A percentile compares a stretch with the other conserved stretches of the same genome.
Evolutionary conservation across 306 rosid species (phyloP).

Genomic region (Rosa persica): DNA sequence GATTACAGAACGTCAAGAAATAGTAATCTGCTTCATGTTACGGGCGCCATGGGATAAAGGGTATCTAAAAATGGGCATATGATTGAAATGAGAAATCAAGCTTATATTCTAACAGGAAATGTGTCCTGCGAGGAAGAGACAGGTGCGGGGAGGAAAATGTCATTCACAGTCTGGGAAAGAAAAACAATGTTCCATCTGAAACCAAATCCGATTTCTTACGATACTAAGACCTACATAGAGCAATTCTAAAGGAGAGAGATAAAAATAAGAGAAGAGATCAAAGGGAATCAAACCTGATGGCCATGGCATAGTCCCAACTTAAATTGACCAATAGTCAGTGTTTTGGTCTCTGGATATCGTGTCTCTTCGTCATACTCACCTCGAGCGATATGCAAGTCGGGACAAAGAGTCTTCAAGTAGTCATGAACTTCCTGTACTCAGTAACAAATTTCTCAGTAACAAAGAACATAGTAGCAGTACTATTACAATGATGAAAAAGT

Average conservation of each 20-base stretch:
- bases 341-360: constrained; percentile 91
- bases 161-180: background rate
- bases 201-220: background rate
- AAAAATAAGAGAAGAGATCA: background rate
- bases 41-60: background rate
- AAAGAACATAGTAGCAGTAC: background rate
- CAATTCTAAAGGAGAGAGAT: background rate
- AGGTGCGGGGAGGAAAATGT: background rate
- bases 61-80: background rate
- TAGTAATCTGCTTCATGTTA: background rate
- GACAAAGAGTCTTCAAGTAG: constrained; percentile 96
- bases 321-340: constrained; percentile 95
- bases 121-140: background rate
- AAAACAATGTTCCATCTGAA: background rate
- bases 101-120: background rate
- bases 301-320: constrained; percentile 97
- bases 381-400: constrained; percentile 87
- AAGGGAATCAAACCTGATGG: constrained; percentile 72
- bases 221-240: background rate
- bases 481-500: background rate
- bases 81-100: background rate
- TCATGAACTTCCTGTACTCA: constrained; percentile 87
- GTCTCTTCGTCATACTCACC: constrained; percentile 96
- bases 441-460: constrained; percentile 13
- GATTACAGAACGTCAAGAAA: background rate